Base-by-base conservation (phyloP, 352 stramenopile genomes). In the Phytopythium mirpurense region DNA sequence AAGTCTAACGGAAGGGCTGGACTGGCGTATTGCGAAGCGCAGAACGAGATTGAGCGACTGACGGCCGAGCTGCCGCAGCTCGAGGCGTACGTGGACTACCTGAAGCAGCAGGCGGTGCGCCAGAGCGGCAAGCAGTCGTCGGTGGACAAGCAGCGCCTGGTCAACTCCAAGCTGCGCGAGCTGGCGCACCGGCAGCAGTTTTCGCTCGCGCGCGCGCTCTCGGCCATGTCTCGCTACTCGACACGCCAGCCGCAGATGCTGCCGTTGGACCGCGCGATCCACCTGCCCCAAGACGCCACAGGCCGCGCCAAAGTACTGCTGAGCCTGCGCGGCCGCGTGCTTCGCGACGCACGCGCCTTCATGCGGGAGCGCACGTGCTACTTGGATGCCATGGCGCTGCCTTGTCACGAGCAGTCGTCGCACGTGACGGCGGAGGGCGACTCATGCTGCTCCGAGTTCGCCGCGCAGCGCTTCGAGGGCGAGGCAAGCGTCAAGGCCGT, bases 21-120 rank as follows among this genome's bases (percentile, higher is more conserved):
- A n/a, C n/a, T n/a, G n/a, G n/a, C n/a, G n/a, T n/a, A n/a, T n/a
- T n/a, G n/a, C n/a, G n/a, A n/a, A n/a, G 29, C 29, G 29, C 59
- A 67, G 63, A 65, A 71, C 51, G 63, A 65, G 51, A 71, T 68
- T 24, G 59, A 71, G 31, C 44, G 53, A 15, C 41, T 71, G 9
- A 42, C 29, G 23, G 51, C 46, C 18, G 59, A 71, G 36, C 51
- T 71, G 14, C 63, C 59, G 9, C 45, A 47, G 16, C 63, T 71
- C 11, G 63, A 71, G 36, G 59, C 59, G 6, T 65, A 68, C 40
- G 63, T 68, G 7, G 63, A 71, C 56, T 68, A 62, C 38, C 63
- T 71, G 35, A 68, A 71, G 49, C 63, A 68, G 51, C 45, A 71
- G 26, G 63, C 59, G 8, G 63, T 56, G 41, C 62, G 51, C 14